phyloP scores from a whole-genome alignment of 352 stramenopile genomes.

The Phytophthora tentaculata region DNA sequence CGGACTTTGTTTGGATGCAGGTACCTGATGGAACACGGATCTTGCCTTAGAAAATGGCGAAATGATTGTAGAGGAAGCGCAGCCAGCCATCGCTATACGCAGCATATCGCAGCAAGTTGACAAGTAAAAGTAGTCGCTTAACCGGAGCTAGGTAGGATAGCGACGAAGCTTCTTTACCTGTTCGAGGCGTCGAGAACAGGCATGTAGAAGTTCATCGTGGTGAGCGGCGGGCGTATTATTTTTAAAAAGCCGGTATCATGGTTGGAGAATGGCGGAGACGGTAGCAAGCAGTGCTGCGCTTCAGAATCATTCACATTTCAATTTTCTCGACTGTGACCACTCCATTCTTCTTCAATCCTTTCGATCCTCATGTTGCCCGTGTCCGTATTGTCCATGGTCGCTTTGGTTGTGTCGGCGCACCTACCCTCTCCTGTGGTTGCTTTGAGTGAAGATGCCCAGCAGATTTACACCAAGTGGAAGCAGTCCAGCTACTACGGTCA shows the following conservation, averaged over 20 bases:
- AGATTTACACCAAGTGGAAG: slow-evolving; percentile 44
- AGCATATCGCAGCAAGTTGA: background rate
- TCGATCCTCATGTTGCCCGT: slow-evolving; percentile 31
- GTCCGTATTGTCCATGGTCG: slow-evolving; percentile 25
- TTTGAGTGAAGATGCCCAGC: slow-evolving; percentile 19
- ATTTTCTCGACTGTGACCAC: slow-evolving; percentile 33
- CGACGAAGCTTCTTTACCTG: slow-evolving; percentile 32
- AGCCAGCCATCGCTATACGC: background rate
- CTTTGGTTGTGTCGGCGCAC: slow-evolving; percentile 26
- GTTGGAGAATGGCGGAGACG: background rate
- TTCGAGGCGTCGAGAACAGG: slow-evolving; percentile 25
- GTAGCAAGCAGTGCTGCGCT: background rate
- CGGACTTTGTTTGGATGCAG: slow-evolving; percentile 6
- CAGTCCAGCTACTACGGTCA: slow-evolving; percentile 47
- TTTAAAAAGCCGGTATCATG: slow-evolving; percentile 3
- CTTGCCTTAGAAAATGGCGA: slow-evolving; percentile 26
- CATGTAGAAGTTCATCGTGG: slow-evolving; percentile 35
- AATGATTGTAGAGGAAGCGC: slow-evolving; percentile 27
- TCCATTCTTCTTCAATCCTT: slow-evolving; percentile 13
- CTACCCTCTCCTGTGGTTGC: slow-evolving; percentile 11
- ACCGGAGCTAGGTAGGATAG: no score
- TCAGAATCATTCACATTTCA: slow-evolving; percentile 35
- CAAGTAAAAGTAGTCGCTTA: slow-evolving; percentile 4
- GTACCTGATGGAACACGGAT: slow-evolving; percentile 21
- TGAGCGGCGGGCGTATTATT: slow-evolving; percentile 21